Base-by-base conservation (phyloP, 148 eudicot species). In the Pouteria glomerata region DNA sequence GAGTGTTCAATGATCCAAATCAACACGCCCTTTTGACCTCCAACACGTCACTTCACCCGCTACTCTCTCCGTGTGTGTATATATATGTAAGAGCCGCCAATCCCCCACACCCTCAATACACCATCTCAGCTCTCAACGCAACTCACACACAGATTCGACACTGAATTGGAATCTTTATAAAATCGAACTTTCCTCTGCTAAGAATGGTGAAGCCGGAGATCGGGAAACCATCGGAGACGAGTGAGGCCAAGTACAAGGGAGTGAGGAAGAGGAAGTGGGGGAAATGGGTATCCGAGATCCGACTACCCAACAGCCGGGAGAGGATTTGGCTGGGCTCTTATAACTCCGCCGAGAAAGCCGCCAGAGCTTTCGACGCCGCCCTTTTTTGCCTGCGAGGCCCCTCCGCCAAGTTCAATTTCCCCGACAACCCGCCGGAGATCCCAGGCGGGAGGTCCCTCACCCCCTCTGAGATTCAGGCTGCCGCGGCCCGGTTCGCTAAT, bases 191-290 rank as follows among this genome's bases (percentile, higher is more conserved):
- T 39, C 5, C 7, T n/a, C 64, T 1, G 0, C n/a, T 14, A 21
- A 61, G 3, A 0, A 73, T 58, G 78, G 72, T 74, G 73, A 74
- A 47, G 58, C 72, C 67, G 19, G 47, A 44, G 26, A 66, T 7
- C 3, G 45, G 62, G 6, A 69, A 24, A 2, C 21, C 72, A 24
- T 29, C 31, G 0, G 72, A 51, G 57, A 69, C 34, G 3, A 21
- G 19, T 3, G 68, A 60, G 18, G 1, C 65, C 4, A 88, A 88
- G 78, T 93, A 84, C 69, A 90, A 70, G 66, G 98, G 98, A 1
- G 98, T 94, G 8, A 50, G 98, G 27, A 84, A 84, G 91, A 69
- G 98, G 69, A 91, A 90, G 52, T 94, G 98, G 98, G 98, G 98
- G 0, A 94, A 94, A 41, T 94, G 82, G 79, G 97, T 94, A 2